Percentiles rank a stretch among this genome's conserved stretches.
phyloP scores from a whole-genome alignment of 495 filamentous ascomycete genomes.

The Penicillium cinerascens region DNA sequence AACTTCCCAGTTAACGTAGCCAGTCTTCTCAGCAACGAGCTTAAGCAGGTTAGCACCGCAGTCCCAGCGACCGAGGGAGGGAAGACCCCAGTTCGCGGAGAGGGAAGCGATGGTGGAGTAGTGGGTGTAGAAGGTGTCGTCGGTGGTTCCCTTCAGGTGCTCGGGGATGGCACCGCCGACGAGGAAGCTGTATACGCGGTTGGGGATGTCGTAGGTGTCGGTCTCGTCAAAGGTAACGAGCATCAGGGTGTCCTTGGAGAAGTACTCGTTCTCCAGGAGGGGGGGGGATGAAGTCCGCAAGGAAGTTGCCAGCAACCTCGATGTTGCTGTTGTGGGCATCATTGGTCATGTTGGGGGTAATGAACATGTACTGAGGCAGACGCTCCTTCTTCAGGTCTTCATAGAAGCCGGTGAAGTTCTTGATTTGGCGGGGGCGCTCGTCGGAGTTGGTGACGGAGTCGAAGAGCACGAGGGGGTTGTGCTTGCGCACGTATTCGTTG shows the following conservation, averaged over 20 bases:
- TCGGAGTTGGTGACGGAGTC: constrained; percentile 54
- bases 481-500: constrained; percentile 75
- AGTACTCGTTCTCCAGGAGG: constrained; percentile 59
- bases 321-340: constrained; percentile 69
- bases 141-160: constrained; percentile 55
- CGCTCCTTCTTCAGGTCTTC: constrained; percentile 53
- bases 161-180: constrained; percentile 63
- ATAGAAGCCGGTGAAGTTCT: constrained; percentile 64
- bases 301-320: constrained; percentile 56
- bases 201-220: constrained; percentile 51
- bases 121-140: constrained; percentile 68
- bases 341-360: constrained; percentile 75
- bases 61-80: constrained; percentile 67
- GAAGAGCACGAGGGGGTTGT: constrained; percentile 63
- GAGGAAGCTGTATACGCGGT: constrained; percentile 58
- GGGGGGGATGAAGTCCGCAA: constrained; percentile 56
- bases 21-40: constrained; percentile 55
- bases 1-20: constrained; percentile 52
- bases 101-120: constrained; percentile 65
- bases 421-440: constrained; percentile 57
- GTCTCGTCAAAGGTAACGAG: constrained; percentile 69
- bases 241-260: constrained; percentile 66
- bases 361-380: constrained; percentile 70
- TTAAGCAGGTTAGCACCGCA: constrained; percentile 67
- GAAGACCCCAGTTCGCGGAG: constrained; percentile 64